Evolutionary conservation across 345 rosid genomes (phyloP).

Genomic region (Eucalyptus sp.): DNA sequence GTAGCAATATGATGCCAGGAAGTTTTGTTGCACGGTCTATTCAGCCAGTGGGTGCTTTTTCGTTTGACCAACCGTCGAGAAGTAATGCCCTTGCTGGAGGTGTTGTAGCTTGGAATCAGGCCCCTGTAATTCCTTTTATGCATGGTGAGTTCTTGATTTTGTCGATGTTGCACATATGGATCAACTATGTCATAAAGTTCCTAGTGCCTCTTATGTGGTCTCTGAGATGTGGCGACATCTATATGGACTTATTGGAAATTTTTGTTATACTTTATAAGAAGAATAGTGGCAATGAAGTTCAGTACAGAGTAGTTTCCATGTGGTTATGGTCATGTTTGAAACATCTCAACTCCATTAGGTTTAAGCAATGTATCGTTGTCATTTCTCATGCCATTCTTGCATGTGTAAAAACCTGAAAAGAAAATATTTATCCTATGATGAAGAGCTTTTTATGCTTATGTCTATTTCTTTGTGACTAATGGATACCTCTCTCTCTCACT

Average conservation of each 20-base stretch:
- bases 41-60: constrained; percentile 27
- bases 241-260: not conserved
- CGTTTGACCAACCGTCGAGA: constrained; percentile 35
- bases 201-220: not conserved
- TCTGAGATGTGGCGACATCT: not conserved
- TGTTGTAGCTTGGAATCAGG: constrained; percentile 47
- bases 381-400: not conserved
- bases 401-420: not conserved
- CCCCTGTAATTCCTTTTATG: constrained; percentile 37
- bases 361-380: not conserved
- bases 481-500: not conserved
- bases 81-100: constrained; percentile 31
- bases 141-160: constrained; percentile 32
- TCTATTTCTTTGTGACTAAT: not conserved
- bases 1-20: constrained; percentile 38
- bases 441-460: not conserved
- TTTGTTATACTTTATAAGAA: not conserved
- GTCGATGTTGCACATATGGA: not conserved
- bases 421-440: not conserved
- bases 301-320: not conserved
- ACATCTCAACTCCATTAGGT: not conserved
- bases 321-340: not conserved
- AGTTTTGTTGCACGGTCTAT: constrained; percentile 38
- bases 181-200: not conserved
- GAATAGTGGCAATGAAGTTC: not conserved